Base-by-base conservation (phyloP, 805 yeast genomes). In the Ogataea salicorniae region DNA sequence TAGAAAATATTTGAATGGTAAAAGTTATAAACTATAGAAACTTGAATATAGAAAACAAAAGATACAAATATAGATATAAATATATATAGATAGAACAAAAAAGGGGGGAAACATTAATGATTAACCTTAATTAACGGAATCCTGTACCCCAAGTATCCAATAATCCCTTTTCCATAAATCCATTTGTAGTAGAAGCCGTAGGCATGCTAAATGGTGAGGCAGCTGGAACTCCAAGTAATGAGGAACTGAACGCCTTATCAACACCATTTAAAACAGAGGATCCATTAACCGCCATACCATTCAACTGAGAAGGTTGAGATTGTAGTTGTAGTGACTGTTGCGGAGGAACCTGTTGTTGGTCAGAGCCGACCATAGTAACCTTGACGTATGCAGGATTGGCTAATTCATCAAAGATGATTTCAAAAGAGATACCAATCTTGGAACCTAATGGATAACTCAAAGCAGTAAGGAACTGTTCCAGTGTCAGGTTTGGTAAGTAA, bases 361-460 rank as follows among this genome's bases (percentile, higher is more conserved):
- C 29, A 17, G 34, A 4, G 6, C 29, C 37, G 13, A 31, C 23
- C n/a, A 43, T 37, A 14, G 48, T 50, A 18, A 66, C 65, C 52
- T 71, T 70, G 35, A 76, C 64, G 52, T 69, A 74, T 8, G 70
- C 66, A 3, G 76, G 75, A n/a, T 64, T 67, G 1, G 76, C 75
- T 39, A 68, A 60, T 46, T 74, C 76, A 51, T 76, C 80, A 54
- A 70, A 72, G 20, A 71, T 54, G 38, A 74, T 60, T 20, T 74
- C 77, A 55, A 76, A 77, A 22, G 62, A 61, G 46, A 66, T 61
- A 5, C 61, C 59, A 14, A 63, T 44, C 17, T 57, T 59, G 3
- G 58, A 41, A n/a, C 46, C 51, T 33, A 68, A 51, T 16, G 61
- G 61, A 62, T 68, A 37, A 57, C 71, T 49, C 62, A 72, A 52